These are phyloP conservation scores for Raphanus hybrid DNA, from an alignment of 441 rosid species.

Conservation along the genomic window DNA sequence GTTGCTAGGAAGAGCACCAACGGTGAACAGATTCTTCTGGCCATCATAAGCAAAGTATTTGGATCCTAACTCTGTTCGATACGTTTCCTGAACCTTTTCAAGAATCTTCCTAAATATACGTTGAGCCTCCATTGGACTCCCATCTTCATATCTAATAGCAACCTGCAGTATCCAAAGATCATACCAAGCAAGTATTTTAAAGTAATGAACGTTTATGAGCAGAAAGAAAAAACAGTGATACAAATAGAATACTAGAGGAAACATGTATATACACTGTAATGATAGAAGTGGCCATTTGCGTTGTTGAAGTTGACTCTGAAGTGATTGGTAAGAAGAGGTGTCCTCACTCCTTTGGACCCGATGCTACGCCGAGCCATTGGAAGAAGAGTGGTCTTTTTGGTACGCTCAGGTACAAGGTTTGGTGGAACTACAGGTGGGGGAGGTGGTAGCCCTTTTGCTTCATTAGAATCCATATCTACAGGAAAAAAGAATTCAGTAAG, in stretches of 20 bases:
- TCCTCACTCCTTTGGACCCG: slow-evolving; percentile 54
- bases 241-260: background rate
- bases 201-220: background rate
- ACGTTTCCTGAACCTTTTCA: slow-evolving; percentile 59
- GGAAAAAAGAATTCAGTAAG: background rate
- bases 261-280: slow-evolving; percentile 54
- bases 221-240: background rate
- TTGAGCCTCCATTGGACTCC: slow-evolving; percentile 57
- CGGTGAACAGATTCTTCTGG: slow-evolving; percentile 56
- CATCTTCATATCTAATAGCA: slow-evolving; percentile 61
- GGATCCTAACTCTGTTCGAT: slow-evolving; percentile 45
- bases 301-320: slow-evolving; percentile 52
- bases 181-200: background rate
- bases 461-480: slow-evolving; percentile 38
- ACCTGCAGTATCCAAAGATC: slow-evolving; percentile 44
- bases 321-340: slow-evolving; percentile 55
- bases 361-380: slow-evolving; percentile 58
- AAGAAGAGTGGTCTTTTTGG: slow-evolving; percentile 39
- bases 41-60: slow-evolving; percentile 73
- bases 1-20: slow-evolving; percentile 55
- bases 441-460: slow-evolving; percentile 40
- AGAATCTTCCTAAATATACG: slow-evolving; percentile 58
- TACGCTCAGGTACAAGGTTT: slow-evolving; percentile 43
- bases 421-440: slow-evolving; percentile 48
- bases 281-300: slow-evolving; percentile 50